Base-by-base conservation (phyloP, 148 eudicot genomes). In the Drosera capensis region DNA sequence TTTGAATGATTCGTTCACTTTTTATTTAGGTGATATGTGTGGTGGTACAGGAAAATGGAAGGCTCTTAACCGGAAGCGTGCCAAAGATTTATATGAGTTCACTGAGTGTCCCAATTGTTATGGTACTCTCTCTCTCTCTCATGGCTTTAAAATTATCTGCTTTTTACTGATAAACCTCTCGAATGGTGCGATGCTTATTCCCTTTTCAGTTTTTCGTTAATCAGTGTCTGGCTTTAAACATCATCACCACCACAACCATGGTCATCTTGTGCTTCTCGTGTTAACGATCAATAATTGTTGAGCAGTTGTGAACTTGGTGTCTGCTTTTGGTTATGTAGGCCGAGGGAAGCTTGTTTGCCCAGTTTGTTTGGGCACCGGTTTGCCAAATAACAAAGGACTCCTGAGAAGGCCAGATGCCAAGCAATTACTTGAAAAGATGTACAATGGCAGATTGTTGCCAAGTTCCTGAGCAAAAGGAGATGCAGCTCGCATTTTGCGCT, bases 21-120 rank as follows among this genome's bases (percentile, higher is more conserved):
- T 81, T n/a, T n/a, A 65, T 75, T 65, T 61, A 88, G 97, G 95
- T 80, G 97, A 88, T 57, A 88, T 88, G 97, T 88, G 97, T 71
- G 95, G 97, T 75, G 95, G 97, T 65, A 84, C 97, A 71, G 97
- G 97, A 84, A 88, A 84, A 74, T 88, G 97, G 95, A 84, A 88
- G 74, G 97, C 97, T 39, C 71, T 88, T 12, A 88, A 84, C 63
- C 65, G 97, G 71, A 88, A 88, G 61, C 92, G 97, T 29, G 97
- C 97, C 34, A 88, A 80, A 73, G 97, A 88, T 70, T 71, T 80
- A 24, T 88, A 88, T 30, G 95, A 88, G 69, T 88, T 80, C 52
- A 88, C 97, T 4, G 95, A 84, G 58, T 88, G 97, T 40, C 97
- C 97, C 5, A 84, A 88, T 65, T 88, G 95, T 54, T 88, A 88